Conservation (phyloP, 805 yeast species). For the Saturnispora bothae region DNA sequence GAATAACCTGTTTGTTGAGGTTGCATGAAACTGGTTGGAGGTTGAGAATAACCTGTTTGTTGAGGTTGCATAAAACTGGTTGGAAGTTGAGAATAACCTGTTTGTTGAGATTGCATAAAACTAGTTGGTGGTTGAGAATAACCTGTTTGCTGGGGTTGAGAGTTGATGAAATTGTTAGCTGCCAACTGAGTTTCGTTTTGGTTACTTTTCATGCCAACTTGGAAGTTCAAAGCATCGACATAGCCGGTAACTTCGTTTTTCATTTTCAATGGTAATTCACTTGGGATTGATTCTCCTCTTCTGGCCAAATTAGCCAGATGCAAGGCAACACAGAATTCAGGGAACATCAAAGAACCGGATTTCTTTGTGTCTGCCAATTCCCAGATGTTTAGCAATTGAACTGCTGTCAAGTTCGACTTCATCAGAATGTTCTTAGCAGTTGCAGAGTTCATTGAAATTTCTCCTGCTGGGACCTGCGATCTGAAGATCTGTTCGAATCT, state of each 20-base stretch:
- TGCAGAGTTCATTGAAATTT: slow-evolving; percentile 56
- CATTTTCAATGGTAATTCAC: slow-evolving; percentile 57
- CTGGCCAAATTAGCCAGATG: slow-evolving; percentile 72
- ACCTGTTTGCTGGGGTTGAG: neutral
- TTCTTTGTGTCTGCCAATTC: slow-evolving; percentile 79
- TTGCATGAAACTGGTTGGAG: slow-evolving; percentile 4
- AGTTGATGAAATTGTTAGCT: slow-evolving; percentile 3
- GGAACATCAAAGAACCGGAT: slow-evolving; percentile 78
- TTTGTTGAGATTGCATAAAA: slow-evolving; percentile 18
- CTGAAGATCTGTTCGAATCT: slow-evolving; percentile 80
- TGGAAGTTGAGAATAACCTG: slow-evolving; percentile 8
- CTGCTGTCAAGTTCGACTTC: slow-evolving; percentile 68
- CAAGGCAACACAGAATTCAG: slow-evolving; percentile 89
- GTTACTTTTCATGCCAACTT: slow-evolving; percentile 41
- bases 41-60: slow-evolving; percentile 2
- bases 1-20: slow-evolving; percentile 5
- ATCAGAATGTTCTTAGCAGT: slow-evolving; percentile 70
- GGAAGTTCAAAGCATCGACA: slow-evolving; percentile 78
- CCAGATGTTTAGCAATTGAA: slow-evolving; percentile 80
- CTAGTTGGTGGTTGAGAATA: slow-evolving; percentile 2
- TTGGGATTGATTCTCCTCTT: slow-evolving; percentile 72
- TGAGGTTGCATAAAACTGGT: slow-evolving; percentile 2
- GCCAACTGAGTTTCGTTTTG: slow-evolving; percentile 8
- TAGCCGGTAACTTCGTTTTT: slow-evolving; percentile 78
- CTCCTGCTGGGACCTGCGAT: slow-evolving; percentile 64